These are phyloP conservation scores for Xerocomus brunneocitrinus DNA, from an alignment of 768 basidiomycete genomes.

Conservation along the genomic window DNA sequence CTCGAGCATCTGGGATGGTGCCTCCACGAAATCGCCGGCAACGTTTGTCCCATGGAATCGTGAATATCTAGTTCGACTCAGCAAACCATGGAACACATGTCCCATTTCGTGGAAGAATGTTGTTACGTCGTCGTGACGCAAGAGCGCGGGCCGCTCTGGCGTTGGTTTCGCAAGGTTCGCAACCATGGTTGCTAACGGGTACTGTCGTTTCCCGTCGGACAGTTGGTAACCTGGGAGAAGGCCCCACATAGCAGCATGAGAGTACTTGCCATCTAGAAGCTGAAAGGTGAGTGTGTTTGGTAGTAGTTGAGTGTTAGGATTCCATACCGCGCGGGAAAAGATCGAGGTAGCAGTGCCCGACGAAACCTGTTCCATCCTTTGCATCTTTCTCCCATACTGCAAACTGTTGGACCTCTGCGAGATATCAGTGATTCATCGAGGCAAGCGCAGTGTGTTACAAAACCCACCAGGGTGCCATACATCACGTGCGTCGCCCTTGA, in stretches of 20 bases:
- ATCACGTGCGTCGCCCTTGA: constrained; percentile 51
- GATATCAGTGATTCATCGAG: background rate
- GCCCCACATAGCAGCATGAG: constrained; percentile 84
- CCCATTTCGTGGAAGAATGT: constrained; percentile 94
- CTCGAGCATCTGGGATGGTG: constrained; percentile 89
- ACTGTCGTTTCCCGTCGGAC: constrained; percentile 54
- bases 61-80: constrained; percentile 65
- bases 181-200: constrained; percentile 82
- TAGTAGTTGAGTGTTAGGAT: background rate
- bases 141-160: constrained; percentile 72
- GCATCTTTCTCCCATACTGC: constrained; percentile 81
- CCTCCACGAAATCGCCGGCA: constrained; percentile 82
- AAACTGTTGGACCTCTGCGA: constrained; percentile 73
- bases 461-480: constrained; percentile 78
- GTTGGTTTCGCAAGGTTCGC: constrained; percentile 88
- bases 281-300: background rate
- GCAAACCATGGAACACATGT: constrained; percentile 64
- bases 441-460: background rate
- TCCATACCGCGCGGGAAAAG: constrained; percentile 73
- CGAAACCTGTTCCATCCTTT: constrained; percentile 63
- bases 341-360: constrained; percentile 86
- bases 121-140: constrained; percentile 85
- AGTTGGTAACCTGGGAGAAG: constrained; percentile 62
- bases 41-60: constrained; percentile 83
- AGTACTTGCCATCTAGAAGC: constrained; percentile 63